These are phyloP conservation scores for Thymus quinquecostatus DNA, from an alignment of 257 asterid species.

Conservation along the genomic window DNA sequence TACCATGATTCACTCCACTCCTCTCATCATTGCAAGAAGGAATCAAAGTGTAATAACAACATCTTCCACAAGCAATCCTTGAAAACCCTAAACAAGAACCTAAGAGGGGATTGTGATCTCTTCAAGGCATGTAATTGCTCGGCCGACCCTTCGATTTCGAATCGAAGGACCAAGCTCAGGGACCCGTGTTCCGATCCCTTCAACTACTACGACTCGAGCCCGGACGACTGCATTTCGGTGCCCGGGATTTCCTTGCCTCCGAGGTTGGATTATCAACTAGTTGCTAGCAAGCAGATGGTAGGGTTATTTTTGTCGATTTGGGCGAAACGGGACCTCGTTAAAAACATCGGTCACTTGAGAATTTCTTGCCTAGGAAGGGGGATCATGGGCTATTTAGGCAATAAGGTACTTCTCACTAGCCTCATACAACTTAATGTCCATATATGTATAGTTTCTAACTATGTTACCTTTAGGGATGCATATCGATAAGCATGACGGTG, in stretches of 20 bases:
- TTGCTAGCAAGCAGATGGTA: slow-evolving; percentile 93
- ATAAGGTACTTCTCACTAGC: slow-evolving; percentile 56
- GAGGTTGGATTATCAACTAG: slow-evolving; percentile 50
- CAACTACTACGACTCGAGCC: slow-evolving; percentile 27
- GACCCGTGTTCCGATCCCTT: slow-evolving; percentile 42
- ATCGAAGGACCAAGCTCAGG: slow-evolving; percentile 40
- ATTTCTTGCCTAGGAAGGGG: slow-evolving; percentile 85
- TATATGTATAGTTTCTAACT: too few species aligned
- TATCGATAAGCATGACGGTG: slow-evolving; percentile 86
- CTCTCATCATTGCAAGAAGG: not conserved
- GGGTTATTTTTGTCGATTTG: slow-evolving; percentile 81
- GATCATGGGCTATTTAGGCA: slow-evolving; percentile 94
- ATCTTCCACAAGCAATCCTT: slow-evolving; percentile 63
- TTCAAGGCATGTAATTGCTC: slow-evolving; percentile 70
- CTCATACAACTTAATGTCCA: not conserved
- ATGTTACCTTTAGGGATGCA: slow-evolving; percentile 66
- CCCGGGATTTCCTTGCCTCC: slow-evolving; percentile 47
- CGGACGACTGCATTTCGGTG: slow-evolving; percentile 39
- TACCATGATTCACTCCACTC: slow-evolving; percentile 47
- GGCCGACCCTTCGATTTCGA: slow-evolving; percentile 25
- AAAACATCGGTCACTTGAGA: slow-evolving; percentile 72
- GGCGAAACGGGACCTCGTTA: slow-evolving; percentile 69
- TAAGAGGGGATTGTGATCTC: slow-evolving; percentile 49
- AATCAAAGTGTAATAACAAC: slow-evolving; percentile 31
- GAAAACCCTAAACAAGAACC: slow-evolving; percentile 57